Conservation (phyloP, 345 rosid genomes). For the Sonneratia caseolaris region DNA sequence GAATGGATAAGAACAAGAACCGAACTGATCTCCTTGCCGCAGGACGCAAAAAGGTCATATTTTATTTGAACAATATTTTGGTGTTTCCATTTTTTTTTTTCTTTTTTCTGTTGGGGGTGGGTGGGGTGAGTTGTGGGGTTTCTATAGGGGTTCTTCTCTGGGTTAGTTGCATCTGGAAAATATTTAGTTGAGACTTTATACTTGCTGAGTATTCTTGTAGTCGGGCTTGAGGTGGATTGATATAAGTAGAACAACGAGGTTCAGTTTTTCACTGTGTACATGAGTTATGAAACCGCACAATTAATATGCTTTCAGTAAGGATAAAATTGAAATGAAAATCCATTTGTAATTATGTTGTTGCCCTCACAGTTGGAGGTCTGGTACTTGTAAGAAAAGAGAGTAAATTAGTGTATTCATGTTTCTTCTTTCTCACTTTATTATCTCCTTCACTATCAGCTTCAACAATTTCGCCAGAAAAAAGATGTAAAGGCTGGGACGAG, state of each 20-base stretch:
- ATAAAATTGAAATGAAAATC: background rate
- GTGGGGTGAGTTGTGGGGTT: too few relatives aligned
- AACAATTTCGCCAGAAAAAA: slow-evolving; percentile 91
- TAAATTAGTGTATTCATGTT: background rate
- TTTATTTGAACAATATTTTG: background rate
- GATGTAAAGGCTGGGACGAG: slow-evolving; percentile 63
- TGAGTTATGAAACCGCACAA: background rate
- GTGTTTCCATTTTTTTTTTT: too few relatives aligned
- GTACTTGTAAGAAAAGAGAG: background rate
- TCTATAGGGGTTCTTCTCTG: background rate
- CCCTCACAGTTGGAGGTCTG: background rate
- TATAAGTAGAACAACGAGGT: background rate
- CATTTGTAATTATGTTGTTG: background rate
- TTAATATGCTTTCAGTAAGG: background rate
- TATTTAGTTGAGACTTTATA: background rate
- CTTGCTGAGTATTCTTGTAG: background rate
- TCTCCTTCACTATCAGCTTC: slow-evolving; percentile 49
- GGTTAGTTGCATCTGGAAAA: background rate
- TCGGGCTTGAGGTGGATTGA: background rate
- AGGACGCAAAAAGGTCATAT: slow-evolving; percentile 75
- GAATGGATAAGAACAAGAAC: slow-evolving; percentile 89
- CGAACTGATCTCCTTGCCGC: slow-evolving; percentile 86
- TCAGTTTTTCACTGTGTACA: background rate
- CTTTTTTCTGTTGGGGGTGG: too few relatives aligned
- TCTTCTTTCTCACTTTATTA: slow-evolving; percentile 9